Evolutionary conservation across 371 early-diverging fungal genomes (phyloP).

Genomic region (Nematocida sp.): DNA sequence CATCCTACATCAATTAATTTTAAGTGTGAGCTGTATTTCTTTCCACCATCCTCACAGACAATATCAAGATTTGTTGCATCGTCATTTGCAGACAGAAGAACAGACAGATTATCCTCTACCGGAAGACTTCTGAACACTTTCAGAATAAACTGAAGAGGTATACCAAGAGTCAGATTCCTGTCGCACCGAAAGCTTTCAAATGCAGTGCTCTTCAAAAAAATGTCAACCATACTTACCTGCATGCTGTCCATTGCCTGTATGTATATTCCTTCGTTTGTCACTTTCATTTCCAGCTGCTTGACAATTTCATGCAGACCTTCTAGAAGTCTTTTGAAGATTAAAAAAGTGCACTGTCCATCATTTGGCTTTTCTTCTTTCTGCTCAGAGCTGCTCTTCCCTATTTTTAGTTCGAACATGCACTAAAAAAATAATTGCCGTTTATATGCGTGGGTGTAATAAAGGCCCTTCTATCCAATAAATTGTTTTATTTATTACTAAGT

Average conservation of each 20-base stretch:
- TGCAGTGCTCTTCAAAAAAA: conserved; percentile 79
- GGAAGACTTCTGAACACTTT: conserved; percentile 82
- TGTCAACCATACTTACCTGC: conserved; percentile 86
- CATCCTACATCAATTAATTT: conserved; percentile 92
- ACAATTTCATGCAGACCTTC: conserved; percentile 94
- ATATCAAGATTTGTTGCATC: conserved; percentile 44
- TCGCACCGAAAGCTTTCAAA: conserved; percentile 90
- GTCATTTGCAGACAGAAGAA: conserved; percentile 49
- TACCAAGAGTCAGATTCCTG: conserved; percentile 82
- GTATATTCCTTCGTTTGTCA: conserved; percentile 84
- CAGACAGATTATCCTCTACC: conserved; percentile 39
- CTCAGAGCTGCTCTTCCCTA: conserved; percentile 26
- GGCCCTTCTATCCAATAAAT: neutral
- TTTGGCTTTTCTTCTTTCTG: conserved; percentile 31
- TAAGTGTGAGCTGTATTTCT: conserved; percentile 82
- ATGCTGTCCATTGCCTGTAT: conserved; percentile 98
- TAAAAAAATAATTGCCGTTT: conserved; percentile 38
- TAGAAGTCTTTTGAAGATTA: conserved; percentile 81
- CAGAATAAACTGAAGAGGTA: conserved; percentile 78
- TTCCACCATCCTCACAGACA: conserved; percentile 74
- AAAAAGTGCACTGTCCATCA: conserved; percentile 38
- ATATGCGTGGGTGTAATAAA: neutral
- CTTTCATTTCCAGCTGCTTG: conserved; percentile 91
- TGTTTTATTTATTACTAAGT: conserved; percentile 7
- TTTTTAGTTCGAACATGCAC: conserved; percentile 67